Base-by-base conservation (phyloP, 2,329 filamentous ascomycete species). In the Exophiala phaeomuriformis region DNA sequence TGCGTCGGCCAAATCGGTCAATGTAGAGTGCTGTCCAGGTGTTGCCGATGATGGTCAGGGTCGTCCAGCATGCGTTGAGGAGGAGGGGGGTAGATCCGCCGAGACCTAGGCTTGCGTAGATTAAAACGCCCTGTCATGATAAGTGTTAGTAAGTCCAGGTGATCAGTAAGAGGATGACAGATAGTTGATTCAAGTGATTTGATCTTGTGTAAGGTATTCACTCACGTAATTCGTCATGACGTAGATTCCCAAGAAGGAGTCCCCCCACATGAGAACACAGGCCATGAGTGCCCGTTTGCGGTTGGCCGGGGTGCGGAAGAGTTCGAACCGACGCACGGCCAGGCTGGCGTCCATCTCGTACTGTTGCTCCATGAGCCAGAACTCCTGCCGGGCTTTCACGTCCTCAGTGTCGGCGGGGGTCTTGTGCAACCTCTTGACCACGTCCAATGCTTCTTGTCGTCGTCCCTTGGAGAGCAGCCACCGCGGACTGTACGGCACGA, bases 311-410 rank as follows among this genome's bases (percentile, higher is more conserved):
- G 71, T 74, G 28, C 66, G 66, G 63, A 76, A 71, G 32, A 76
- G 64, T 51, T 73, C 72, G 51, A 72, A 71, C 10, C 61, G 61
- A 7, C 67, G 64, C 8, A 35, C 32, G 2, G 49, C 27, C 35
- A 55, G 47, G 4, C 36, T 47, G 5, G 49, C 49, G 49, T 75
- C 69, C 7, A 74, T 63, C 36, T 73, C 71, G 37, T 69, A 66
- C 56, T 77, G 72, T 47, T 70, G 69, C 56, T 70, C 66, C 63
- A 75, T 75, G 45, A 71, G 67, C 58, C 69, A 69, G 60, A 76
- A 76, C 42, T 70, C 69, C 30, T 69, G 67, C 4, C 66, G 60
- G n/a, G 70, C 70, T 3, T 65, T 59, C 12, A 63, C 57, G 5
- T 74, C 65, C 4, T 67, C 61, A 7, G 59, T 52, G 41, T 74